phyloP scores from a whole-genome alignment of 2,329 filamentous ascomycete genomes.

The Fusarium clavum region DNA sequence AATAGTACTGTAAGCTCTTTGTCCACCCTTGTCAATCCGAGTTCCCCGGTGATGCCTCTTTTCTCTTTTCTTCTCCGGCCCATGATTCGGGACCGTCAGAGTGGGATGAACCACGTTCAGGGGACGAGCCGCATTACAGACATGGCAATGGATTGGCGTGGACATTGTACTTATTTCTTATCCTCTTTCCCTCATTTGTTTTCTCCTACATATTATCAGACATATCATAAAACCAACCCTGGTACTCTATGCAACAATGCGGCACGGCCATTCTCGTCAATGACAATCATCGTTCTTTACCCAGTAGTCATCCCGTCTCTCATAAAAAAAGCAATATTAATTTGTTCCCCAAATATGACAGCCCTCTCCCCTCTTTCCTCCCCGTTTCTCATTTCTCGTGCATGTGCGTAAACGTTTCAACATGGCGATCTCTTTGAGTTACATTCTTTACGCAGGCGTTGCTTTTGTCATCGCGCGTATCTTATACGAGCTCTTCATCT shows the following conservation, averaged over 20 bases:
- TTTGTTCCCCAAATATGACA: conserved; percentile 10
- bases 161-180: neutral
- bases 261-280: neutral
- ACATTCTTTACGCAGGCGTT: conserved; percentile 14
- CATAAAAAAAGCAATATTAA: conserved; percentile 23
- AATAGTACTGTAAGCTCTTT: conserved; percentile 1
- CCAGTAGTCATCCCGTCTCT: neutral
- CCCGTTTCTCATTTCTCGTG: neutral
- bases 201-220: neutral
- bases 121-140: neutral
- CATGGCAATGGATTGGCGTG: neutral
- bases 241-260: neutral
- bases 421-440: conserved; percentile 15
- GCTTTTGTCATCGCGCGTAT: conserved; percentile 12
- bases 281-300: neutral
- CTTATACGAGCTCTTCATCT: conserved; percentile 28
- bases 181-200: neutral
- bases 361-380: neutral
- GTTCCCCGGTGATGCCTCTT: conserved; percentile 8
- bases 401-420: neutral
- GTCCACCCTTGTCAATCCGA: neutral
- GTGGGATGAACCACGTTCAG: neutral
- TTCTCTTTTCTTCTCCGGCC: neutral
- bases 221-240: conserved; percentile 9
- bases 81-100: neutral